phyloP scores from a whole-genome alignment of 164 flowering plant genomes.

The Macadamia tetraphylla region DNA sequence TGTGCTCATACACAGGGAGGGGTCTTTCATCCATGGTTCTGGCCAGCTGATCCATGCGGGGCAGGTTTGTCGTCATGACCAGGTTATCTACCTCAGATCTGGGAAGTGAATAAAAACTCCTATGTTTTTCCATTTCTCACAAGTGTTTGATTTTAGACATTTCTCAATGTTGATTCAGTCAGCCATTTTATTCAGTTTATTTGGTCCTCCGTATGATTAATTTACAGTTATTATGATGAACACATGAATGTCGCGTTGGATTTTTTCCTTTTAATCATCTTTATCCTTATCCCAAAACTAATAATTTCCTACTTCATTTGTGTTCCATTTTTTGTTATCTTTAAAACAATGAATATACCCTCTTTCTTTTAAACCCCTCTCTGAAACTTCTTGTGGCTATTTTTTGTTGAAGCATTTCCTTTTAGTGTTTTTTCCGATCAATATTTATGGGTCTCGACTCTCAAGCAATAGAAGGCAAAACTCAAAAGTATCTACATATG shows the following conservation, averaged over 20 bases:
- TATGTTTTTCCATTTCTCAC: not conserved
- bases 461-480: too few species aligned
- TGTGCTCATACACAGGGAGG: conserved; percentile 49
- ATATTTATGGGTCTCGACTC: too few species aligned
- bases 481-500: too few species aligned
- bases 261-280: too few species aligned
- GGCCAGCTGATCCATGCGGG: conserved; percentile 29
- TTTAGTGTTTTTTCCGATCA: too few species aligned
- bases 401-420: too few species aligned
- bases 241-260: too few species aligned
- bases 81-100: conserved; percentile 9
- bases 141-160: not conserved
- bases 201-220: not conserved
- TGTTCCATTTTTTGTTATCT: not conserved
- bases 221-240: too few species aligned
- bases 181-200: not conserved
- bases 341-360: too few species aligned
- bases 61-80: conserved; percentile 11
- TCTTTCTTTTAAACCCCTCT: not conserved
- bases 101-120: conserved; percentile 12
- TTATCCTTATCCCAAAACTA: too few species aligned
- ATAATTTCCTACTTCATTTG: too few species aligned
- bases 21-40: conserved; percentile 21
- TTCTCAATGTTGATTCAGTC: not conserved
- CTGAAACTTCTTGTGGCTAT: not conserved